Base-by-base conservation (phyloP, 805 yeast species). In the Ogataea pilisensis region DNA sequence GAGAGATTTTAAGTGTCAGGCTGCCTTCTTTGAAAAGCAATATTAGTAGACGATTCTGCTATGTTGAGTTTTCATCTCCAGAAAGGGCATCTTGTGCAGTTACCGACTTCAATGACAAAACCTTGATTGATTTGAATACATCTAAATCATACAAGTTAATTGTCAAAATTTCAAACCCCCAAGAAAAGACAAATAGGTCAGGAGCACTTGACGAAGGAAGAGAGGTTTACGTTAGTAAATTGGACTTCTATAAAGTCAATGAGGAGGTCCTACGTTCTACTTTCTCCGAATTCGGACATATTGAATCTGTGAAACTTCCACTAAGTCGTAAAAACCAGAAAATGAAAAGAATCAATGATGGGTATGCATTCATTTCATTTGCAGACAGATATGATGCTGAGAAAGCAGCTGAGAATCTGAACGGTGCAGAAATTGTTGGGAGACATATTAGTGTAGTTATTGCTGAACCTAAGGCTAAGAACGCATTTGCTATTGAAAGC, bases 11-110 rank as follows among this genome's bases (percentile, higher is more conserved):
- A 2, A 72, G 75, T 37, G 62, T 82, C 0, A 63, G 95, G 37
- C 65, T 85, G 26, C 95, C 95, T 0, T 73, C 85, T 0, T 70
- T 80, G 43, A 69, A 68, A 34, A 69, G 63, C 35, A 75, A 76
- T 49, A 56, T 75, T 4, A 70, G 72, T 24, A 68, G 93, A 42
- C 58, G 95, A 24, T 87, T 87, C 54, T 85, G 91, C 46, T 87
- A 86, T 53, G 68, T 84, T 13, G 93, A 85, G 50, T 80, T 63
- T 48, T 40, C 60, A 0, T 54, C 65, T 5, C 40, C 72, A 0
- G 64, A 66, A n/a, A 63, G 61, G 14, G 83, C 85, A 0, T 35
- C 54, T 0, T 37, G 48, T 0, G 82, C 85, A 0, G 63, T 74
- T 1, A 44, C 44, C 0, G 42, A 45, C 1, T 58, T 78, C 9